Evolutionary conservation across 2,329 filamentous ascomycete genomes (phyloP), one percentile per base, ranked within the genome.

Genomic region (Aspergillus fijiensis): DNA sequence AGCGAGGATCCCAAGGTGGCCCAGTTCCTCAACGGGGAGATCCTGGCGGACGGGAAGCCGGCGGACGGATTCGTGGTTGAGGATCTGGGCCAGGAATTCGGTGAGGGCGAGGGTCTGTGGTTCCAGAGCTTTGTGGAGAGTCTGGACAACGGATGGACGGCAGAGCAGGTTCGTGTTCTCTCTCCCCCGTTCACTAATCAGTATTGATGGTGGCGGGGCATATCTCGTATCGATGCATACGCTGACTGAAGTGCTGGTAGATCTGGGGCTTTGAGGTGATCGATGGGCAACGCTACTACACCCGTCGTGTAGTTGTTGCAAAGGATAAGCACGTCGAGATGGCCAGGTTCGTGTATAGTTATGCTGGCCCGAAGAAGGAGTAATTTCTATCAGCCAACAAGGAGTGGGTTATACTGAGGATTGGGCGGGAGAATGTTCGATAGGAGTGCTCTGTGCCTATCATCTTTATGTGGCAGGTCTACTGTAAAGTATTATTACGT

Each of bases 21-120:
- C 42, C 71, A 69, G 60, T 80, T 80, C 65, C 61, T 81, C 57
- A 68, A 63, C 21, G 78, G 76, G 0, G 75, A 80, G 64, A 69
- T 71, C 45, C 66, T 80, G 27, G 73, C 79, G n/a, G 85, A 88
- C 68, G 84, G 80, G 4, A 85, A 77, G 59, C 79, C 88, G 57
- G 81, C 80, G 63, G 75, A 81, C 52, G 84, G 84, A 31, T 92
- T 89, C 83, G 69, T 85, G 16, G 80, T 82, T 55, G 86, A 85
- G 62, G 79, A 73, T 31, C 50, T 57, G 10, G 80, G 82, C 63
- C 73, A 73, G 55, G 75, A 74, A 31, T 75, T 71, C 12, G 78
- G 77, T 0, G 77, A 79, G 5, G 73, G 74, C 0, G 76, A 80
- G 55, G 76, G 78, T 19, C 64, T 71, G 39, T 77, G 80, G 59